Evolutionary conservation across 2,329 filamentous ascomycete genomes (phyloP).

Genomic region (Fusarium clavum): DNA sequence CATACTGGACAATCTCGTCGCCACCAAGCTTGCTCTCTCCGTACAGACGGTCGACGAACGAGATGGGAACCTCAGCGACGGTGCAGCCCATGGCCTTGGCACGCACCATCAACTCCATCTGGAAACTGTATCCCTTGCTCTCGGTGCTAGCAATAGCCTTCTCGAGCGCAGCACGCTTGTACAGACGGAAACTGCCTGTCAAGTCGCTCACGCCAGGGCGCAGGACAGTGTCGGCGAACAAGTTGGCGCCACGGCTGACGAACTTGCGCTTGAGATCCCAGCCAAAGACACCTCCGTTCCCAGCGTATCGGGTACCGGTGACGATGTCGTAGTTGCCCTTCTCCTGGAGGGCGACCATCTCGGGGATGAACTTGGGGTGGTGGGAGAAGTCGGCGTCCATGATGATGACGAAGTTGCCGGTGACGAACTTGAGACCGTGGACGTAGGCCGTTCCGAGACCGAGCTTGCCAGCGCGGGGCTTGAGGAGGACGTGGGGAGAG

Average conservation of each 20-base stretch:
- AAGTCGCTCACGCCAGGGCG: slow-evolving; percentile 94
- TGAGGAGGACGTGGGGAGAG: slow-evolving; percentile 81
- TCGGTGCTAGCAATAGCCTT: slow-evolving; percentile 91
- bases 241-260: slow-evolving; percentile 87
- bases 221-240: slow-evolving; percentile 95
- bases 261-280: slow-evolving; percentile 96
- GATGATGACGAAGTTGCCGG: slow-evolving; percentile 97
- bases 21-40: slow-evolving; percentile 95
- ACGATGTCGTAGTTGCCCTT: slow-evolving; percentile 90
- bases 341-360: slow-evolving; percentile 88
- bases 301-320: slow-evolving; percentile 93
- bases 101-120: slow-evolving; percentile 99
- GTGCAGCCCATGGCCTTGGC: slow-evolving; percentile 96
- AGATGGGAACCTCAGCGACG: slow-evolving; percentile 95
- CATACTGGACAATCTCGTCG: slow-evolving; percentile 96
- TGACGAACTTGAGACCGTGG: slow-evolving; percentile 89
- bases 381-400: slow-evolving; percentile 99
- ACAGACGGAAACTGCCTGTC: slow-evolving; percentile 93
- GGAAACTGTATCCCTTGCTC: slow-evolving; percentile 98
- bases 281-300: slow-evolving; percentile 88
- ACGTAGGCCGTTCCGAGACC: slow-evolving; percentile 98
- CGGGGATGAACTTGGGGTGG: slow-evolving; percentile 98
- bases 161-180: slow-evolving; percentile 89
- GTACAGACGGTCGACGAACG: slow-evolving; percentile 94
- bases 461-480: slow-evolving; percentile 92